Evolutionary conservation across 768 basidiomycete species (phyloP).

Genomic region (Postia placenta): DNA sequence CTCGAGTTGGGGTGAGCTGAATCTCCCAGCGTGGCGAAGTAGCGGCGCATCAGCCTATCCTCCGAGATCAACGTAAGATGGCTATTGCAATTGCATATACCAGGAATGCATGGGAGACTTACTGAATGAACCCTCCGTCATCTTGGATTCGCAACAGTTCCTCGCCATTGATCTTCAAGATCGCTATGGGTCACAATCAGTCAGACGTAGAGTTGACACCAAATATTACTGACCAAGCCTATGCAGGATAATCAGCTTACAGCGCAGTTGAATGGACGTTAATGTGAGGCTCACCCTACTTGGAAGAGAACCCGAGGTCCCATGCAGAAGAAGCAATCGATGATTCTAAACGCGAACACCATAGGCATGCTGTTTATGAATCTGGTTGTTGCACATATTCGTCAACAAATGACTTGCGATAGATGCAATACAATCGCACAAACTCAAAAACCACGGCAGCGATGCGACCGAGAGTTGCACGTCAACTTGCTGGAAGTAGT

Average conservation of each 20-base stretch:
- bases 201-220: slow-evolving; percentile 14
- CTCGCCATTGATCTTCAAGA: slow-evolving; percentile 96
- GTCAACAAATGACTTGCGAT: slow-evolving; percentile 4
- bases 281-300: slow-evolving; percentile 67
- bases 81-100: neutral
- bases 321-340: slow-evolving; percentile 98
- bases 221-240: slow-evolving; percentile 47
- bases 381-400: slow-evolving; percentile 27
- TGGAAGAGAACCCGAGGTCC: slow-evolving; percentile 98
- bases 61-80: neutral
- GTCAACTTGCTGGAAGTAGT: slow-evolving; percentile 86
- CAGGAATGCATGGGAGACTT: slow-evolving; percentile 18
- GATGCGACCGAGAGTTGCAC: slow-evolving; percentile 97
- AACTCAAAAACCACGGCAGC: slow-evolving; percentile 95
- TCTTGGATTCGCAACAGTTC: slow-evolving; percentile 89
- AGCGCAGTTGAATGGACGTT: neutral
- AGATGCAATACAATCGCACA: slow-evolving; percentile 50
- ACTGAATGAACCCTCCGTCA: slow-evolving; percentile 96
- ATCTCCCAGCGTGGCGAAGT: slow-evolving; percentile 89
- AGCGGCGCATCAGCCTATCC: slow-evolving; percentile 86
- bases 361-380: slow-evolving; percentile 94
- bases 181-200: slow-evolving; percentile 44
- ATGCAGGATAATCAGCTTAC: slow-evolving; percentile 7
- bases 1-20: slow-evolving; percentile 88
- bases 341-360: slow-evolving; percentile 96